Conservation (phyloP, 2,329 filamentous ascomycete genomes). For the Fusarium xyrophilum region DNA sequence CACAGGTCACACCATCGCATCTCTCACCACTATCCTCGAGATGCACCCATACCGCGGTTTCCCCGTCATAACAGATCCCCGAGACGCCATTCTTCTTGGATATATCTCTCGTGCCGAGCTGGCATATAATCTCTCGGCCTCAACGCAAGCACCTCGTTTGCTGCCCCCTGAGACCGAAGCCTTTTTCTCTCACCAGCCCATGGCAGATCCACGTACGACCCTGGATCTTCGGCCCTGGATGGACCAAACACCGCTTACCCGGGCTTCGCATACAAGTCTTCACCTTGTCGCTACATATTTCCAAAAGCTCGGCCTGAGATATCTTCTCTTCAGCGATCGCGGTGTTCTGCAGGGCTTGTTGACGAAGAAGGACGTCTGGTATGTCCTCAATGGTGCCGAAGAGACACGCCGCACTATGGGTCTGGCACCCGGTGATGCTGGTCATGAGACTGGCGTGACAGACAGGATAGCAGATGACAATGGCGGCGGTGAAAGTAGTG, state of each 20-base stretch:
- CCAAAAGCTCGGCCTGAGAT: conserved; percentile 89
- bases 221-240: conserved; percentile 96
- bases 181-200: conserved; percentile 83
- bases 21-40: conserved; percentile 73
- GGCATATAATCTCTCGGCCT: conserved; percentile 72
- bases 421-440: conserved; percentile 20
- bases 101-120: conserved; percentile 95
- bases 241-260: conserved; percentile 95
- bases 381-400: conserved; percentile 81
- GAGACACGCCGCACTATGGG: conserved; percentile 59
- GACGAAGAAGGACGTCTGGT: conserved; percentile 98
- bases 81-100: conserved; percentile 80
- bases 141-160: conserved; percentile 61
- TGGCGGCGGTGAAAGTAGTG: conserved; percentile 50
- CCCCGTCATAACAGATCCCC: conserved; percentile 81
- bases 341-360: conserved; percentile 83
- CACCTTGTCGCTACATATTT: conserved; percentile 92
- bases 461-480: conserved; percentile 44
- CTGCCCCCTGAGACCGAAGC: conserved; percentile 76
- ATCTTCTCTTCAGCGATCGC: conserved; percentile 84
- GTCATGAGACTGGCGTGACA: conserved; percentile 46
- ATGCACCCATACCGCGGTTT: conserved; percentile 86
- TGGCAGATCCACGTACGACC: conserved; percentile 77
- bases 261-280: conserved; percentile 77
- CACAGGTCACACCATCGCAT: conserved; percentile 84